Evolutionary conservation across 352 stramenopile species (phyloP).

Genomic region (Phytophthora lateralis): DNA sequence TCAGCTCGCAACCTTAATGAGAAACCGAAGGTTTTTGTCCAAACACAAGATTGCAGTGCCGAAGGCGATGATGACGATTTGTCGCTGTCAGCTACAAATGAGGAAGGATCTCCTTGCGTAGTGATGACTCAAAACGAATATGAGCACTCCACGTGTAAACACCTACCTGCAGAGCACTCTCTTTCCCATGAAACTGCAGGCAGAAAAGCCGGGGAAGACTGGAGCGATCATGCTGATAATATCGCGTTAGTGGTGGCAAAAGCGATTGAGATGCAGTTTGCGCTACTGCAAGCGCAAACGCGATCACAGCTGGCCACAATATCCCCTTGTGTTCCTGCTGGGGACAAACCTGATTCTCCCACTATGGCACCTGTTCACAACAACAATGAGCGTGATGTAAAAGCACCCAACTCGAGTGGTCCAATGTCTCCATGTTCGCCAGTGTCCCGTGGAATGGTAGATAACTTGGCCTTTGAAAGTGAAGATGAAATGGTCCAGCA

Average conservation of each 20-base stretch:
- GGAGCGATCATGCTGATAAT: slow-evolving; percentile 34
- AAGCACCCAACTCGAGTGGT: neutral
- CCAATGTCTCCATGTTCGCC: slow-evolving; percentile 13
- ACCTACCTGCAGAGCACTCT: slow-evolving; percentile 6
- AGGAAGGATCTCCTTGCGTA: slow-evolving; percentile 4
- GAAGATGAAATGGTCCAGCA: slow-evolving; percentile 65
- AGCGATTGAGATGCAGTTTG: slow-evolving; percentile 45
- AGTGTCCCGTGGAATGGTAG: slow-evolving; percentile 2
- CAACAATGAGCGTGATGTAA: slow-evolving; percentile 2
- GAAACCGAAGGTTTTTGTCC: neutral
- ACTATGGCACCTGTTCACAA: neutral
- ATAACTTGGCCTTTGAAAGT: slow-evolving; percentile 52
- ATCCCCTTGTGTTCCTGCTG: neutral
- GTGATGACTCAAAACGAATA: slow-evolving; percentile 8
- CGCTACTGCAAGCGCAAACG: slow-evolving; percentile 34
- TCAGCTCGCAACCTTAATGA: neutral
- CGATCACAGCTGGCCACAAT: neutral
- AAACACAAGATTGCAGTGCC: neutral
- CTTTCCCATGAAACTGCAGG: neutral
- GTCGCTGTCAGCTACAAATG: slow-evolving; percentile 19
- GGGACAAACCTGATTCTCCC: neutral
- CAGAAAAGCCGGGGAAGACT: slow-evolving; percentile 7
- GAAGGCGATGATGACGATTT: slow-evolving; percentile 21
- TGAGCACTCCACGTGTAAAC: slow-evolving; percentile 1
- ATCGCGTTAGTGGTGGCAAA: slow-evolving; percentile 50